Evolutionary conservation across 139 green algal species (phyloP), one percentile per base, ranked within the genome.

Genomic region (Coccomyxa sp.): DNA sequence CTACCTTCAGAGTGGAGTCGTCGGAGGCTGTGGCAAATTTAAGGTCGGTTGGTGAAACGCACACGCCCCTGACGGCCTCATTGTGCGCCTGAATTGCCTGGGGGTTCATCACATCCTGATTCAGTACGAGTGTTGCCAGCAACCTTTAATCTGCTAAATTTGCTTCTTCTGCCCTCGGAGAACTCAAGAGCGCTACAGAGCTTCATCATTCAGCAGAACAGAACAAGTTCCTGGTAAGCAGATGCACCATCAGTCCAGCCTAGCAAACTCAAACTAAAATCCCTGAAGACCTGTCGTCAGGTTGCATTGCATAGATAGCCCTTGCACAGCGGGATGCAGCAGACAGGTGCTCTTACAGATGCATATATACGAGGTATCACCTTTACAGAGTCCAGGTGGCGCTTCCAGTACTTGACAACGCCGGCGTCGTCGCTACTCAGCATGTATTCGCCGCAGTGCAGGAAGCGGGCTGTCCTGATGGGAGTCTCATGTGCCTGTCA

Each of bases 1-100:
- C 15, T 76, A 93, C 88, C 82, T 95, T 93, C 18, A 98, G 79
- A 4, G 89, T 94, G 38, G 86, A 90, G 88, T 98, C 96, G 68
- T 98, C 95, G 9, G 88, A 95, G 83, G 84, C 89, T 0, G 92
- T 95, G n/a, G 88, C 93, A 85, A 97, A 98, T 84, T 98, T 98
- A 67, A 95, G 84, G 90, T 98, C 96, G 10, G 86, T 90, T 10
- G 91, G 92, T 0, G 91, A 82, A 59, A 95, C 93, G 76, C 85
- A 80, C 25, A 97, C 59, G 68, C 63, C 88, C 13, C 89, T 84
- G 28, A 97, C 86, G 27, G 92, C 82, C 76, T 97, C 94, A 23
- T 89, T 90, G 88, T 98, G 94, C 3, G 91, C 94, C 31, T 16
- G 78, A 1, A 82, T 68, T 16, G n/a, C 79, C 32, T 83, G 71